These are phyloP conservation scores for Anthoceros angustus DNA, from an alignment of 225 moss, liverwort and hornwort genomes.

Conservation along the genomic window DNA sequence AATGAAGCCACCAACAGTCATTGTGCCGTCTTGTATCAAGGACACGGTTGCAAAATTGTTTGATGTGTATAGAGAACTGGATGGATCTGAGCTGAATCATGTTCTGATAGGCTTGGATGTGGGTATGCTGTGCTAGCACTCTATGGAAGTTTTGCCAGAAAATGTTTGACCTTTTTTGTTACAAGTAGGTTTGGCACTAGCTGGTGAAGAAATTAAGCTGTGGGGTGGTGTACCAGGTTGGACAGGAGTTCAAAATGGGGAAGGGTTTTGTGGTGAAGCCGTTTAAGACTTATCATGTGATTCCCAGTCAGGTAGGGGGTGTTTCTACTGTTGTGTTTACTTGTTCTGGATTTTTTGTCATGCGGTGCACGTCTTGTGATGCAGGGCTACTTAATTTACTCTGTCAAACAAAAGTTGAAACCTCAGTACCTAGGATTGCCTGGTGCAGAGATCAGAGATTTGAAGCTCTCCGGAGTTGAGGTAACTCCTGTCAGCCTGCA, in stretches of 20 bases:
- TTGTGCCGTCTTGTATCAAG: conserved; percentile 62
- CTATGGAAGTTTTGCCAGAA: neutral
- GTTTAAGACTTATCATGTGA: conserved; percentile 79
- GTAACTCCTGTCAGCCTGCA: conserved; percentile 18
- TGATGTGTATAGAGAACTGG: conserved; percentile 61
- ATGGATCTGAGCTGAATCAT: conserved; percentile 57
- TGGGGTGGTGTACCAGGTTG: conserved; percentile 34
- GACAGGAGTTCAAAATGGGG: conserved; percentile 73
- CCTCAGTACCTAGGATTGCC: conserved; percentile 41
- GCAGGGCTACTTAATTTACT: conserved; percentile 82
- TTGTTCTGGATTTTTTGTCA: neutral
- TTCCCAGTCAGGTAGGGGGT: conserved; percentile 66
- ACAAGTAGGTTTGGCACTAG: neutral
- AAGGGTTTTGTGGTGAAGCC: conserved; percentile 72
- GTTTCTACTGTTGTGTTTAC: neutral
- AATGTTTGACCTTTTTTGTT: neutral
- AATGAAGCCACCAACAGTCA: conserved; percentile 73
- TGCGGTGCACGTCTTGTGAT: neutral
- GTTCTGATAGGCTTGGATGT: conserved; percentile 83
- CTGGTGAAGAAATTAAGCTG: neutral
- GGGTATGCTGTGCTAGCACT: conserved; percentile 18
- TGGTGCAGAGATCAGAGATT: conserved; percentile 40
- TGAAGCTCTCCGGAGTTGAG: conserved; percentile 56
- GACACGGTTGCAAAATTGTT: conserved; percentile 62
- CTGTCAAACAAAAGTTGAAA: conserved; percentile 86